Base-by-base conservation (phyloP, 2,329 filamentous ascomycete genomes). In the Endothia cerciana region DNA sequence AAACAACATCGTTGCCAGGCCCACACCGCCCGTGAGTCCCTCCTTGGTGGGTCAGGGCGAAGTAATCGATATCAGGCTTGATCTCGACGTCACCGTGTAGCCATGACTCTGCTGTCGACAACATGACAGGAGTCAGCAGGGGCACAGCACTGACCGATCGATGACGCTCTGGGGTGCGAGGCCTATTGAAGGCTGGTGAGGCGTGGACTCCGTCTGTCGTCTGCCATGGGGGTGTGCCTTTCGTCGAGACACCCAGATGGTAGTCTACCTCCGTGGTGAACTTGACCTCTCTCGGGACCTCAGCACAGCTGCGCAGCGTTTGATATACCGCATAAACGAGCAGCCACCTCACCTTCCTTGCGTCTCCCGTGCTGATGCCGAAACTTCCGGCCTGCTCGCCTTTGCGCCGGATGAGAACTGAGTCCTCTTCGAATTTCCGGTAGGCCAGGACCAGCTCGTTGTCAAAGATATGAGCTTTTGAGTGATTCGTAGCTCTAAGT, bases 271-370 rank as follows among this genome's bases (percentile, higher is more conserved):
- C 80, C 1, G 82, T 79, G 0, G 81, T 78, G 63, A 90, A 85
- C 19, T 81, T 80, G 36, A 92, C 87, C 71, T 91, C 87, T 5
- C 79, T 73, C 0, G 91, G 89, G 0, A 85, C 80, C 41, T 84
- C 79, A 0, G 87, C 89, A 45, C 88, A 87, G 62, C 86, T 86
- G 11, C 85, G 83, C 1, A 95, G 82, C n/a, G 88, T 89, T 74
- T 95, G 92, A 65, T 92, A 84, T 3, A 87, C 83, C 22, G 87
- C 84, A 72, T 94, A 94, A 7, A 94, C 83, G 43, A 94, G 74
- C 38, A 94, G 85, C 91, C 91, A 95, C 47, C 91, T 84, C 19
- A 93, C 85, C 75, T 93, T 94, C 49, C 92, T 87, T 1, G 87
- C 90, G 69, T 94, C 91, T 10, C 83, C 80, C 13, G 87, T 77